Base-by-base conservation (phyloP, 768 basidiomycete genomes). In the Hygrocybe punicea region DNA sequence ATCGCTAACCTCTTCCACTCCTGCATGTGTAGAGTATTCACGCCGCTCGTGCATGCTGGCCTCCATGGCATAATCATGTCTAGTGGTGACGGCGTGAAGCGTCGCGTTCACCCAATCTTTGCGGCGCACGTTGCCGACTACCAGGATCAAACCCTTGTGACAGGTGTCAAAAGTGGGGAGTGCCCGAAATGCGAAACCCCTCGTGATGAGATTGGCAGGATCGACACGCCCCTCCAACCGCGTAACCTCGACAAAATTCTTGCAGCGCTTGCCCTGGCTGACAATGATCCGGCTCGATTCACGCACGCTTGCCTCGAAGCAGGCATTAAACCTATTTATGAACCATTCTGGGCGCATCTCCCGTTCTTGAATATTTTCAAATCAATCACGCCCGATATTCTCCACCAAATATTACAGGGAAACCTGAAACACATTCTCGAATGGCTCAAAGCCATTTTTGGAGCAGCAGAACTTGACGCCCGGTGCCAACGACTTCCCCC, bases 381-480 rank as follows among this genome's bases (percentile, higher is more conserved):
- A 0, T 68, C 68, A 5, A 68, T 83, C 40, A 76, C 76, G 0
- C 78, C 81, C 0, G 76, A 82, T 58, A 58, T 80, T 21, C 71
- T 83, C 1, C 80, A 83, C 57, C 77, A 81, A 58, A 56, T 81
- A 0, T 74, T 78, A 57, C 78, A 82, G 60, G 81, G 81, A 0
- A 57, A 79, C 2, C 64, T 81, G 61, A 78, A 77, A 51, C 77
- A 80, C 53, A 51, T 78, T 1, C 63, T 77, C 2, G 47, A 48
- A 0, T 81, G 78, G 79, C 56, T 67, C 10, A 55, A 62, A 7
- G 21, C 44, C 45, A 62, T 62, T 2, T 61, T 62, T 40, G 65
- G 64, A 3, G 58, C 58, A 1, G 58, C 63, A 1, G 75, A 76
- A 51, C 59, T 81, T 37, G 79, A 82, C 62, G 62, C 61, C 1